A percentile compares a stretch with the other conserved stretches of the same genome.
phyloP scores from a whole-genome alignment of 2,329 filamentous ascomycete species.

The Dactylella cylindrospora region DNA sequence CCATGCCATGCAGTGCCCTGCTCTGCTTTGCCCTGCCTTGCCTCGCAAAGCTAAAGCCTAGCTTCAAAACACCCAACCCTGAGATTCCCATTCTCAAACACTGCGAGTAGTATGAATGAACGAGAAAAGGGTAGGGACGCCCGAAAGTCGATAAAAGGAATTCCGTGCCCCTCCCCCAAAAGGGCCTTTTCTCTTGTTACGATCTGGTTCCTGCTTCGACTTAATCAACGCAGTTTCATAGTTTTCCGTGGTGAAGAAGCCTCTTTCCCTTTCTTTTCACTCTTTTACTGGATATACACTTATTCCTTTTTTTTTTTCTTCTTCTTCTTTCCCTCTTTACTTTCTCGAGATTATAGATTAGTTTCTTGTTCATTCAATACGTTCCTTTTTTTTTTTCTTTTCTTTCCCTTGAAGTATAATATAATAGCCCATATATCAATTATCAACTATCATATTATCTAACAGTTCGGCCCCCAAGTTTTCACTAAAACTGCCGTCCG shows the following conservation, averaged over 20 bases:
- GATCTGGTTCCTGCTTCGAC: constrained; percentile 36
- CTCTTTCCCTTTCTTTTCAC: constrained; percentile 45
- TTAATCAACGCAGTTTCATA: constrained; percentile 41
- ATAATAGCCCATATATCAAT: too few species aligned
- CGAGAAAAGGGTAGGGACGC: too few species aligned
- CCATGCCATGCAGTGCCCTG: too few species aligned
- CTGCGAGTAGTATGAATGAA: constrained; percentile 9
- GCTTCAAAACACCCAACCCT: too few species aligned
- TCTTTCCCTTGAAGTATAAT: constrained; percentile 5
- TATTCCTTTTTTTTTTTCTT: constrained; percentile 21
- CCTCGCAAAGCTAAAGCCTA: too few species aligned
- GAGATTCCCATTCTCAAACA: too few species aligned
- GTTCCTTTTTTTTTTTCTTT: constrained; percentile 18
- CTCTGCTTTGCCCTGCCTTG: too few species aligned
- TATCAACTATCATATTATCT: too few species aligned
- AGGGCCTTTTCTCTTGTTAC: constrained; percentile 34
- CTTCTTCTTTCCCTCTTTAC: constrained; percentile 29
- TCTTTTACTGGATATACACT: constrained; percentile 43
- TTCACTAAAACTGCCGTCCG: too few species aligned
- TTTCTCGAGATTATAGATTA: not conserved
- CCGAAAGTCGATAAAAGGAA: constrained; percentile 42
- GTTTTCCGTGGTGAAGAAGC: too few species aligned
- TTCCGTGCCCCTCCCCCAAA: constrained; percentile 38
- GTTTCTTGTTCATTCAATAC: too few species aligned
- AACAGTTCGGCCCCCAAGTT: too few species aligned